Conservation (phyloP, 352 stramenopile genomes). For the Globisporangium cylindrosporum region DNA sequence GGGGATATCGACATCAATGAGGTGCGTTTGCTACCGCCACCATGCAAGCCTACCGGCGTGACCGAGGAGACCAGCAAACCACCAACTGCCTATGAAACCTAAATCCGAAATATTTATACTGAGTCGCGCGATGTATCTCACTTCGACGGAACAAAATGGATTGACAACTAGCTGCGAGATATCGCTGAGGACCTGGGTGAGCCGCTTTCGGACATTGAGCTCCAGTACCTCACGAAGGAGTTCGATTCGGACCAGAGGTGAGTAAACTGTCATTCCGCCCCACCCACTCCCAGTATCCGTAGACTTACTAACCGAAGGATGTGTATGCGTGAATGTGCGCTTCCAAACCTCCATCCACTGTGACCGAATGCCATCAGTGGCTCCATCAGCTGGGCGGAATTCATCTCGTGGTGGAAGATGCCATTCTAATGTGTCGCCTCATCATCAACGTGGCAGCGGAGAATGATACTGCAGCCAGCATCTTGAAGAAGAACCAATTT, state of each 20-base stretch:
- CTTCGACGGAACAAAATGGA: background rate
- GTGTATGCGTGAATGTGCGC: background rate
- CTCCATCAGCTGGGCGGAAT: slow-evolving; percentile 66
- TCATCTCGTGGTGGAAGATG: slow-evolving; percentile 80
- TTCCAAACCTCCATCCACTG: background rate
- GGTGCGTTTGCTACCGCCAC: slow-evolving; percentile 18
- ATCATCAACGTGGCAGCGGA: background rate
- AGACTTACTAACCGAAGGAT: background rate
- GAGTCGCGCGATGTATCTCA: too few species aligned
- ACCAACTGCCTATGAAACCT: background rate
- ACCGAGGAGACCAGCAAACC: background rate
- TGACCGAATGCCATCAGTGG: slow-evolving; percentile 29
- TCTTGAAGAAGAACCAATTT: background rate
- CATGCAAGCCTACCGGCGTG: background rate
- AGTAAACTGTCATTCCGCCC: background rate
- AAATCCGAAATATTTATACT: background rate
- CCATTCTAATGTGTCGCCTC: slow-evolving; percentile 33
- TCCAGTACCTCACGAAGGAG: slow-evolving; percentile 70
- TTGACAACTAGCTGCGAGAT: slow-evolving; percentile 43
- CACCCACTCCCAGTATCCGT: background rate
- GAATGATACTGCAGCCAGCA: background rate
- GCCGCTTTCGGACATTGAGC: slow-evolving; percentile 65
- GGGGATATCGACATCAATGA: slow-evolving; percentile 72
- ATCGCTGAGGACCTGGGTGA: slow-evolving; percentile 75
- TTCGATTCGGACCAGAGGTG: slow-evolving; percentile 69